Evolutionary conservation across 176 grass and related monocot species (phyloP), one percentile per base, ranked within the genome.

Genomic region (Cymbopogon citratus): DNA sequence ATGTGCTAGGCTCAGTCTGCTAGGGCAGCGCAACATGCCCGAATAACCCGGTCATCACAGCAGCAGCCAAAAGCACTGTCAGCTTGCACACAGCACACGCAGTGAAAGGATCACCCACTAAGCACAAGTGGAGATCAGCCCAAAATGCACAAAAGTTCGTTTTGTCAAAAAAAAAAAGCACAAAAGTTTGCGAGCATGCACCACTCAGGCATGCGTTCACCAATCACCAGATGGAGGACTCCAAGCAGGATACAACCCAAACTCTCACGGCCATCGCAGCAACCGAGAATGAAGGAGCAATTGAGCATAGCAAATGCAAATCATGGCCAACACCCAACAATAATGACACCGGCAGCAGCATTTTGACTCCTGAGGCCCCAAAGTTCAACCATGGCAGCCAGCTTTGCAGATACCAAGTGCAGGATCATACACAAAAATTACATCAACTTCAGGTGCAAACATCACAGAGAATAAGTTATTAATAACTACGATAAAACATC

Each of bases 181-280:
- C 86, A 83, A 13, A 83, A 78, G 73, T 78, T 56, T 4, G 66
- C 9, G 70, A 85, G 39, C 74, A 85, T 63, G 84, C 84, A 86
- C 35, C 45, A 23, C 27, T 33, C 40, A 66, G 13, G 60, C 81
- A 52, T 51, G 57, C 49, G 43, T 43, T 43, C 57, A 28, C 39
- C 40, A 13, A 12, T 25, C 38, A 78, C 27, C 28, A 12, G 25
- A 74, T 73, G 38, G 13, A 84, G 38, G 13, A 84, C 59, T 74
- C 57, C 35, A 44, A 66, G 34, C 63, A 43, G 31, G 77, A 73
- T 54, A 46, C 19, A 65, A 73, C 57, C 44, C 80, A 83, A 61
- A 73, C 65, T 54, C 79, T 71, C 56, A 85, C 52, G 82, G 60
- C 64, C 33, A 39, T 71, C 9, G 63, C 66, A 71, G 48, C 63